Conservation (phyloP, 768 basidiomycete genomes). For the Rhodotorula sphaerocarpa region DNA sequence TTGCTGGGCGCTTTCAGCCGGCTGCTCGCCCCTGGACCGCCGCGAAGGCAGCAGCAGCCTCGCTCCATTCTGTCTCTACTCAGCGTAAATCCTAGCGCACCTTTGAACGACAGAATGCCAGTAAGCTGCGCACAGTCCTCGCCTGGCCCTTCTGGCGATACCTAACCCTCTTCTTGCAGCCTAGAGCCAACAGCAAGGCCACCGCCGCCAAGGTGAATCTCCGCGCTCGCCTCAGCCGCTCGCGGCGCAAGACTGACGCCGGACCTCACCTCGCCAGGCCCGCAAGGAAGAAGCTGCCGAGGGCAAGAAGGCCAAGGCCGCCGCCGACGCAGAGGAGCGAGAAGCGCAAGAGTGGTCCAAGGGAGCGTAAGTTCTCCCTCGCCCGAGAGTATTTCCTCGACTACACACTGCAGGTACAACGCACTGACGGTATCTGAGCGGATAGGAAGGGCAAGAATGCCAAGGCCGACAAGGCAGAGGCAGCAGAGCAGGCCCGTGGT, state of each 20-base stretch:
- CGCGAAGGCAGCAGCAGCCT: too few species aligned
- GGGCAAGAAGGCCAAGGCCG: constrained; percentile 13
- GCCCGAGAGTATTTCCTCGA: neutral
- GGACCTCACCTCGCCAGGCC: neutral
- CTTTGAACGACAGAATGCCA: too few species aligned
- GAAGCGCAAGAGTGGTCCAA: constrained; percentile 37
- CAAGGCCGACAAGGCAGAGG: constrained; percentile 31
- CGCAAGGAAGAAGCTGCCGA: constrained; percentile 15
- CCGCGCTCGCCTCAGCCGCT: neutral
- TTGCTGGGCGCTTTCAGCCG: too few species aligned
- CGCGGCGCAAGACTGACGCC: neutral
- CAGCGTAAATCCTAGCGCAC: too few species aligned
- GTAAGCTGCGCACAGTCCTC: too few species aligned
- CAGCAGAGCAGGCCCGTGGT: constrained; percentile 6
- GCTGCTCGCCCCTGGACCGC: too few species aligned
- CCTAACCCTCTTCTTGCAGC: too few species aligned
- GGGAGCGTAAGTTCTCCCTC: constrained; percentile 25
- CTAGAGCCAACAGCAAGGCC: constrained; percentile 17
- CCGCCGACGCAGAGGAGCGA: constrained; percentile 4
- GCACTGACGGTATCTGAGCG: neutral
- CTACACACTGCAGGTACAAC: too few species aligned
- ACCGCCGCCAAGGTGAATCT: neutral
- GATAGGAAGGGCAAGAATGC: constrained; percentile 23
- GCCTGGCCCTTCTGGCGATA: too few species aligned
- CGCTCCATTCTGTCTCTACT: too few species aligned